phyloP scores from a whole-genome alignment of 768 basidiomycete genomes.

The Exidia glandulosa region DNA sequence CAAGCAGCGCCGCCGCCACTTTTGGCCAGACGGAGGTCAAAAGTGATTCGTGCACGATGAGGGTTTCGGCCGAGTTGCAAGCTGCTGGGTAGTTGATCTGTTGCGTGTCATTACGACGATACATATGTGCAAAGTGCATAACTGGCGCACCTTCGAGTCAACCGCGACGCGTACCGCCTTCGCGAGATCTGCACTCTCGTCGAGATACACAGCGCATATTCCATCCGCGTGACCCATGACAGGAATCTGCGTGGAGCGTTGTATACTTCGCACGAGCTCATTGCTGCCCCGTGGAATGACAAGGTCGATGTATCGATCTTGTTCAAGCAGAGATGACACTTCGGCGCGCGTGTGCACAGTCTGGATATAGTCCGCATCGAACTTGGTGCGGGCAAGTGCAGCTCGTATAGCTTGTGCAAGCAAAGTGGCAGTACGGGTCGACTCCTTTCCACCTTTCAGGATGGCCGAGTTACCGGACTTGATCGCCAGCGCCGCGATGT shows the following conservation, averaged over 20 bases:
- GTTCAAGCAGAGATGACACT: conserved; percentile 72
- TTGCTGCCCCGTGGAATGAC: conserved; percentile 97
- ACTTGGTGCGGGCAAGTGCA: conserved; percentile 59
- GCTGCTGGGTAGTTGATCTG: conserved; percentile 93
- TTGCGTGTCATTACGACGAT: not conserved
- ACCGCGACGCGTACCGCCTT: conserved; percentile 77
- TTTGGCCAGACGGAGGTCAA: conserved; percentile 68
- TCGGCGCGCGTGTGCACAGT: conserved; percentile 85
- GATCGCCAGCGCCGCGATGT: conserved; percentile 90
- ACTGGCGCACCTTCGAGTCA: conserved; percentile 71
- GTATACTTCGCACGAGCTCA: conserved; percentile 76
- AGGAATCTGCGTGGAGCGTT: conserved; percentile 82
- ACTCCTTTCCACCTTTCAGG: conserved; percentile 95
- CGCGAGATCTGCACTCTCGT: conserved; percentile 63
- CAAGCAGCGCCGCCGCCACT: conserved; percentile 63
- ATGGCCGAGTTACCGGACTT: conserved; percentile 98
- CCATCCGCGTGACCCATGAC: conserved; percentile 99
- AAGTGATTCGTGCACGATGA: conserved; percentile 70
- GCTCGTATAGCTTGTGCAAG: conserved; percentile 71
- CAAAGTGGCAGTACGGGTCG: conserved; percentile 62
- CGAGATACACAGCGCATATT: conserved; percentile 81
- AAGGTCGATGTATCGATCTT: conserved; percentile 90
- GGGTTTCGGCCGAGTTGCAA: conserved; percentile 86
- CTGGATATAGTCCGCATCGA: conserved; percentile 80
- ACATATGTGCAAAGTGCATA: not conserved